phyloP scores from a whole-genome alignment of 2,329 filamentous ascomycete genomes.

The Ploettnerulaceae sp. region DNA sequence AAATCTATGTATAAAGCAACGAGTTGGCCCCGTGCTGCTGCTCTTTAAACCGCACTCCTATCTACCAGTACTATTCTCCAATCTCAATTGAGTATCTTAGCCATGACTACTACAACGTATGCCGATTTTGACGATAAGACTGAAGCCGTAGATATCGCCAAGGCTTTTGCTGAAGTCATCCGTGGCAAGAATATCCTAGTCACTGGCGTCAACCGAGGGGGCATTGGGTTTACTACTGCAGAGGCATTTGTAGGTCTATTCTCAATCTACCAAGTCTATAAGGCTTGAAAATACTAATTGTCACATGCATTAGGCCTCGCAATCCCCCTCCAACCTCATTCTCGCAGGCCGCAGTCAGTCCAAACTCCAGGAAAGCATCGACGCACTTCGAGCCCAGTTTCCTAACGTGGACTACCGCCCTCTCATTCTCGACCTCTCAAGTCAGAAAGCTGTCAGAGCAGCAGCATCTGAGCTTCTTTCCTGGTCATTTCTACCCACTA shows the following conservation, averaged over 20 bases:
- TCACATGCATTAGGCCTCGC: constrained; percentile 22
- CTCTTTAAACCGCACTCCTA: background rate
- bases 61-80: too few species aligned
- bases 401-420: constrained; percentile 7
- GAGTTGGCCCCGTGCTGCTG: background rate
- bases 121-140: constrained; percentile 36
- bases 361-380: constrained; percentile 13
- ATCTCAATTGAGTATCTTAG: background rate
- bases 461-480: constrained; percentile 38
- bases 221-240: constrained; percentile 19
- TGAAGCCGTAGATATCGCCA: constrained; percentile 38
- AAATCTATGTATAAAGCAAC: background rate
- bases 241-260: constrained; percentile 19
- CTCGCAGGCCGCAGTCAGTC: constrained; percentile 14
- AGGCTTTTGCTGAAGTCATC: constrained; percentile 34
- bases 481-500: constrained; percentile 34
- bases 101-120: constrained; percentile 30
- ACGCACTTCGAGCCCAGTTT: constrained; percentile 6
- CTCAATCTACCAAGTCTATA: too few species aligned
- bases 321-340: constrained; percentile 21
- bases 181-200: constrained; percentile 34
- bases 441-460: constrained; percentile 37
- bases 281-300: too few species aligned
- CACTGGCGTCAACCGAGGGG: constrained; percentile 20
- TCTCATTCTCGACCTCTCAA: constrained; percentile 36